Evolutionary conservation across 2,329 filamentous ascomycete genomes (phyloP), one percentile per base, ranked within the genome.

Genomic region (Thyridium curvatum): DNA sequence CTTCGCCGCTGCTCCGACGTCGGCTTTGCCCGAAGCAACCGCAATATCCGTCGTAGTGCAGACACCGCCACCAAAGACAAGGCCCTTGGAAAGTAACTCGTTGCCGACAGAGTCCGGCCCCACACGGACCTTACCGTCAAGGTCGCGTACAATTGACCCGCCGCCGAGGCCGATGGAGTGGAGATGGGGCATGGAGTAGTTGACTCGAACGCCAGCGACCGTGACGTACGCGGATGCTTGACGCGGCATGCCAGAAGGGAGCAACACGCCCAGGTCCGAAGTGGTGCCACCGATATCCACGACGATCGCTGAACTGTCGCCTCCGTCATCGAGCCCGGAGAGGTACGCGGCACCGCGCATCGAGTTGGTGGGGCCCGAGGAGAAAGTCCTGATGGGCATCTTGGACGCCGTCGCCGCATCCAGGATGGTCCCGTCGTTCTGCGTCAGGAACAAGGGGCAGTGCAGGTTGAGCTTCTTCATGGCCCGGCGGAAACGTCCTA

Each of bases 271-370:
- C 6, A 71, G 65, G 41, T 77, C 71, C 1, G 69, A 65, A 0
- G 72, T 77, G 0, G 72, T 77, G 12, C 72, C 72, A 4, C 72
- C 72, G 15, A 77, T 65, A 48, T 76, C 72, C 4, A 74, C 63
- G 0, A 77, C 71, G 37, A 72, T 62, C 44, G 43, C 39, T 17
- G 41, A 34, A 12, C 32, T 33, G 32, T 18, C 30, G 15, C 38
- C 41, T 30, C 54, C 35, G 18, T 49, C 38, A 45, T 77, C 68
- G 5, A 68, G 59, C 1, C 58, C 60, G 3, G 53, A 50, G 18
- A 77, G 53, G 40, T 71, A 72, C 1, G 71, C 71, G 2, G 68
- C 69, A 4, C 69, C 69, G 30, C 63, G 61, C 46, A 71, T 65
- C n/a, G 65, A 70, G 43, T 50, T 50, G 33, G 48, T 50, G 14